Percentiles rank a stretch among this genome's conserved stretches.
Conservation (phyloP, 306 rosid genomes). For the Lagenaria siceraria region DNA sequence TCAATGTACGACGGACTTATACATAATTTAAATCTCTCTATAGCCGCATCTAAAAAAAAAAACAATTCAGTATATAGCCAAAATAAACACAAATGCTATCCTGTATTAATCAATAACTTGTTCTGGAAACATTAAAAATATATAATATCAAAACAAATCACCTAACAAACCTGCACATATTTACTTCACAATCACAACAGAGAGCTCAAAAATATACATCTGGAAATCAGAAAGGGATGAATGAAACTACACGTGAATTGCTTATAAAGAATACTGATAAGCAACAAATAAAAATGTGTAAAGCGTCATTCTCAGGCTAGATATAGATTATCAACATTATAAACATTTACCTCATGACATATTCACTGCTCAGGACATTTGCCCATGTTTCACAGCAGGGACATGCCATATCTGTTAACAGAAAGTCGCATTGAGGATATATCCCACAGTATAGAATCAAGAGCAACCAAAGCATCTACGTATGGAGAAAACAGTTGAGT, state of each 20-base stretch:
- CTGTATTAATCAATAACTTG: background rate
- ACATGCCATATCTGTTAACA: background rate
- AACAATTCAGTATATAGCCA: background rate
- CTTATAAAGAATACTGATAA: background rate
- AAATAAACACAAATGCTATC: background rate
- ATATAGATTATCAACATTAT: background rate
- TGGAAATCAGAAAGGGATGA: background rate
- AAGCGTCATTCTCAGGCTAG: background rate
- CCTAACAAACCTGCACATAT: conserved; percentile 4
- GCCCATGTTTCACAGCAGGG: background rate
- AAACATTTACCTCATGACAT: conserved; percentile 1
- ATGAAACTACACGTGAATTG: background rate
- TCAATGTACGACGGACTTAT: too few relatives aligned
- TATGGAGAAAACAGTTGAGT: conserved; percentile 44
- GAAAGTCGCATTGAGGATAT: background rate
- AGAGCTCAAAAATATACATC: background rate
- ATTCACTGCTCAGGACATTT: background rate
- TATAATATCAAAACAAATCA: background rate
- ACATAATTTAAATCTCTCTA: background rate
- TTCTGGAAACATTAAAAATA: background rate
- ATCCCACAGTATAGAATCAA: conserved; percentile 11
- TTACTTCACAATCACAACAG: background rate
- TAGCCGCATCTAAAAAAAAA: background rate
- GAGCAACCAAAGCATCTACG: conserved; percentile 76
- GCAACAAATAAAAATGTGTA: background rate